Base-by-base conservation (phyloP, 148 eudicot species). In the Bassia scoparia region DNA sequence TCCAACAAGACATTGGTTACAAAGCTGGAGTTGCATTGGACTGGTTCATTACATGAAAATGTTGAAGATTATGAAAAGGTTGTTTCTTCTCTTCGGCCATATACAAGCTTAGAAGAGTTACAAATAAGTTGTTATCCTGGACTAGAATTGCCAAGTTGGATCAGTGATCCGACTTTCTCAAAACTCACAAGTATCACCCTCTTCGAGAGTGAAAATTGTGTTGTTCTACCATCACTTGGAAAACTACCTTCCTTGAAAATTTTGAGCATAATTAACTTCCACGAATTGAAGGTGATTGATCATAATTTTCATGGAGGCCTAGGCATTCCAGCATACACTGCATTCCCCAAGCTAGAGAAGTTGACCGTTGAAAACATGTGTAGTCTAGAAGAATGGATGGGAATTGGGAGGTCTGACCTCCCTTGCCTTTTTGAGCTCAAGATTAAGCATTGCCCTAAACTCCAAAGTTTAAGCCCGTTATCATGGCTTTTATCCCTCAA, bases 11-110 rank as follows among this genome's bases (percentile, higher is more conserved):
- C 14, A 5, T n/a, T 53, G 13, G n/a, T 83, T 1, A 52, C 11
- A 14, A 70, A 76, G 29, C 23, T 83, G 20, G 83, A 79, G 73
- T 61, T 83, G 56, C 54, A 71, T 30, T 83, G 86, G 83, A 35
- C 41, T 62, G 78, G 76, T 37, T 21, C 46, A 24, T 30, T 18
- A 26, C 43, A 69, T 64, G 75, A 50, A 16, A 62, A 20, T 21
- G 35, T 10, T 35, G 0, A 13, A 9, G 48, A 20, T 3, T 31
- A 64, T 21, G 74, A 15, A 6, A 29, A 64, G n/a, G 46, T 83
- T 16, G 60, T 83, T 5, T 67, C 68, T 63, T 63, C 54, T 54
- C 73, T 83, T 38, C 35, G 27, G 54, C 86, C 83, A 50, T 48
- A 69, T 61, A 31, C 75, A 48, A 64, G 55, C 44, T 59, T 83